phyloP scores from a whole-genome alignment of 805 yeast species.

The Saturnispora ahearnii region DNA sequence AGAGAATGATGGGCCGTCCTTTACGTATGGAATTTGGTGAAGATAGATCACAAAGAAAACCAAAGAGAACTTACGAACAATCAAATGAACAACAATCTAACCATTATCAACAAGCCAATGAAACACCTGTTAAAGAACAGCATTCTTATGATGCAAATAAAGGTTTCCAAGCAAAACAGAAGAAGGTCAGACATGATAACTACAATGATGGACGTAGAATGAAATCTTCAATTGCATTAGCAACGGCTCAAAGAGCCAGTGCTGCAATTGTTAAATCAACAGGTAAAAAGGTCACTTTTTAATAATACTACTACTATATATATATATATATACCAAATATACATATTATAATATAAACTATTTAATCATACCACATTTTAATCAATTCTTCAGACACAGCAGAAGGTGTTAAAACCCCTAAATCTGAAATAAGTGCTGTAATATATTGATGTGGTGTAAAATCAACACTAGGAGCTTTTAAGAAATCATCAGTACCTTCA shows the following conservation, averaged over 20 bases:
- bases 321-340: not conserved
- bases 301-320: slow-evolving; percentile 16
- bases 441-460: slow-evolving; percentile 94
- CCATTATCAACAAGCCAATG: too few species aligned
- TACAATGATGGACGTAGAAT: slow-evolving; percentile 36
- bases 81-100: not conserved
- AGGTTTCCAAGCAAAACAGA: slow-evolving; percentile 22
- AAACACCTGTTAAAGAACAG: not conserved
- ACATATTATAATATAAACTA: not conserved
- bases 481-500: slow-evolving; percentile 20
- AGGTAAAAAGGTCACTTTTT: slow-evolving; percentile 77
- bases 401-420: slow-evolving; percentile 94
- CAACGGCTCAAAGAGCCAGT: slow-evolving; percentile 80
- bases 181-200: slow-evolving; percentile 8
- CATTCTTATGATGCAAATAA: not conserved
- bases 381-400: slow-evolving; percentile 98
- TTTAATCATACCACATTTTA: slow-evolving; percentile 91
- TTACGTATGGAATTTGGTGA: slow-evolving; percentile 89
- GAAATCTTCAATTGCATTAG: slow-evolving; percentile 78
- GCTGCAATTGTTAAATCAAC: slow-evolving; percentile 81
- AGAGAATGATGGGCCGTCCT: slow-evolving; percentile 61
- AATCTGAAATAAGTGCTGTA: slow-evolving; percentile 91
- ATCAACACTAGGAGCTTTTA: slow-evolving; percentile 58
- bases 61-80: slow-evolving; percentile 8
- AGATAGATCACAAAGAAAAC: slow-evolving; percentile 56